phyloP scores from a whole-genome alignment of 352 stramenopile genomes.

The Globisporangium canariense region DNA sequence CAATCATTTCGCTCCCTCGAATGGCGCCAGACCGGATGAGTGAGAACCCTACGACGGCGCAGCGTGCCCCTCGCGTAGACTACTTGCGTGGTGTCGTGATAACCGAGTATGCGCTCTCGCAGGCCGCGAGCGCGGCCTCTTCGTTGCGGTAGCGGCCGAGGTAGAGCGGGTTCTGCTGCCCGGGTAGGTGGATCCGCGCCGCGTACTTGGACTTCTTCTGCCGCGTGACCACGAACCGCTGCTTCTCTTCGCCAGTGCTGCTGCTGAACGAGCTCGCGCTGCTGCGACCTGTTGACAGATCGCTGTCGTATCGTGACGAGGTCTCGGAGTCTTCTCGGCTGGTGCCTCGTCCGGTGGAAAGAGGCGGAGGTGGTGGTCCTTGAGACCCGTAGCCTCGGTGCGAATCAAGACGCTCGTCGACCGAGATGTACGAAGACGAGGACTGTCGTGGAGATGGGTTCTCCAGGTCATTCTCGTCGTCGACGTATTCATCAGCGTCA shows the following conservation, averaged over 20 bases:
- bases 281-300: conserved; percentile 15
- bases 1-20: background rate
- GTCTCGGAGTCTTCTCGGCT: conserved; percentile 20
- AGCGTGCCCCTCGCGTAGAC: background rate
- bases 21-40: background rate
- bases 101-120: conserved; percentile 48
- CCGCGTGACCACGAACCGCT: conserved; percentile 47
- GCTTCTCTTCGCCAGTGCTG: conserved; percentile 12
- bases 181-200: conserved; percentile 52
- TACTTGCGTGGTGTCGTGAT: conserved; percentile 62
- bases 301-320: conserved; percentile 10
- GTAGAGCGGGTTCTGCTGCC: conserved; percentile 62
- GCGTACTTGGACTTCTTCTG: conserved; percentile 62
- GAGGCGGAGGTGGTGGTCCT: background rate
- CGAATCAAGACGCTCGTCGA: conserved; percentile 1
- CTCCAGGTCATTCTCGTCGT: conserved; percentile 19
- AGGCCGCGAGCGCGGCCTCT: conserved; percentile 52
- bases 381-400: background rate
- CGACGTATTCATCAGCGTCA: background rate
- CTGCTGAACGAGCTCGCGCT: conserved; percentile 21
- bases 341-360: conserved; percentile 17
- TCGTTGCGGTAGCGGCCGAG: conserved; percentile 65
- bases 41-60: too few relatives aligned
- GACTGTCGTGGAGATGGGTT: conserved; percentile 15
- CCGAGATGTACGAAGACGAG: conserved; percentile 3